phyloP scores from a whole-genome alignment of 257 asterid genomes.

The Marsdenia floribunda region DNA sequence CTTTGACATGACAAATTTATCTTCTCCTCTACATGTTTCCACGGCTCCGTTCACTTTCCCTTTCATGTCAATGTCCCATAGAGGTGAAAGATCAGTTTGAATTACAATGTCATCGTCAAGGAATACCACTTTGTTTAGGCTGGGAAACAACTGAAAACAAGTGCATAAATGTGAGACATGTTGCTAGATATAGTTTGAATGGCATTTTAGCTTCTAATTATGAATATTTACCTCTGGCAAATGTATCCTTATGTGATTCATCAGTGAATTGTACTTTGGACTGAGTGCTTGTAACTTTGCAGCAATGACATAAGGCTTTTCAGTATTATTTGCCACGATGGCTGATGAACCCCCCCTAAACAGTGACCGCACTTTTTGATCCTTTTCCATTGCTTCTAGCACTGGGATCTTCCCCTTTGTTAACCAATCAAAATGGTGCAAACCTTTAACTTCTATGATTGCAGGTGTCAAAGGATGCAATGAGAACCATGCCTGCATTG shows the following conservation, averaged over 20 bases:
- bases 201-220: not conserved
- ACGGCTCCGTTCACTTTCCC: constrained; percentile 98
- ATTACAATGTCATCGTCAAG: constrained; percentile 89
- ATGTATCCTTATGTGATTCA: constrained; percentile 93
- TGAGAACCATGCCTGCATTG: constrained; percentile 99
- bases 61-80: constrained; percentile 84
- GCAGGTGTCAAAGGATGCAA: constrained; percentile 73
- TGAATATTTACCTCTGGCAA: constrained; percentile 72
- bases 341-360: constrained; percentile 94
- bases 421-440: constrained; percentile 96
- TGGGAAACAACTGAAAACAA: constrained; percentile 80
- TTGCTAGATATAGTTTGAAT: not conserved
- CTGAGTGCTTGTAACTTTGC: constrained; percentile 94
- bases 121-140: constrained; percentile 75
- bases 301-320: constrained; percentile 70
- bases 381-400: constrained; percentile 97
- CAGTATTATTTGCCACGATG: constrained; percentile 75
- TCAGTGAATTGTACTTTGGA: constrained; percentile 82
- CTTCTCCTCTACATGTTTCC: constrained; percentile 85
- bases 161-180: not conserved
- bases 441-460: constrained; percentile 73
- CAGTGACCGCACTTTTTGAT: constrained; percentile 66
- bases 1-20: constrained; percentile 88
- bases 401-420: constrained; percentile 89
- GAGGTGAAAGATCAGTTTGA: constrained; percentile 87